Conservation (phyloP, 192 early-diverging fungal genomes). For the Entrophospora sp. region DNA sequence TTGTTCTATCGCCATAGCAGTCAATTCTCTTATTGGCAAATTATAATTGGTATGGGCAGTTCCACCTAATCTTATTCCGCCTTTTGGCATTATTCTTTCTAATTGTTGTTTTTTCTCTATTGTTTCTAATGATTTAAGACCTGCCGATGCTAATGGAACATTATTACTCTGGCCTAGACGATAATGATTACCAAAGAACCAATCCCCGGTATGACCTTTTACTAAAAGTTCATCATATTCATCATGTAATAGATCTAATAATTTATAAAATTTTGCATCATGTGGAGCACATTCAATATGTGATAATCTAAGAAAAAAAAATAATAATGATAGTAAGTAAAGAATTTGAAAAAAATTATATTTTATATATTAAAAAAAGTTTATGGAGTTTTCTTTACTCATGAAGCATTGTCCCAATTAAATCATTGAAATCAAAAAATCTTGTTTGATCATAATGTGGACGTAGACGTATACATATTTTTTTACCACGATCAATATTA, state of each 20-base stretch:
- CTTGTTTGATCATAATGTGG: constrained; percentile 34
- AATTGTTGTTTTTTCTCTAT: constrained; percentile 44
- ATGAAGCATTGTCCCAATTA: constrained; percentile 73
- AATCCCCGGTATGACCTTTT: constrained; percentile 46
- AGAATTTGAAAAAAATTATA: background rate
- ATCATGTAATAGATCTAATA: constrained; percentile 43
- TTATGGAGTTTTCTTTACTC: constrained; percentile 46
- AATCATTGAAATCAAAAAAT: constrained; percentile 52
- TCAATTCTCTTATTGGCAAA: constrained; percentile 46
- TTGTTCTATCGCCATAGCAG: constrained; percentile 60
- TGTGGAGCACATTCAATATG: constrained; percentile 51
- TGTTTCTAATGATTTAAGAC: constrained; percentile 39
- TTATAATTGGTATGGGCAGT: constrained; percentile 10
- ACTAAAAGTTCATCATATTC: constrained; percentile 51
- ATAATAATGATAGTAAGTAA: background rate
- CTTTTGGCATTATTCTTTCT: constrained; percentile 50
- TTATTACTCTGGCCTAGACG: constrained; percentile 39
- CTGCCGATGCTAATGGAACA: constrained; percentile 26
- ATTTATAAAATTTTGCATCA: constrained; percentile 56
- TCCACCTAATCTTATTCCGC: constrained; percentile 40
- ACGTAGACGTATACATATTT: constrained; percentile 61
- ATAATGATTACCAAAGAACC: constrained; percentile 42
- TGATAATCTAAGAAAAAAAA: constrained; percentile 23
- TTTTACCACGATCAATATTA: constrained; percentile 59
- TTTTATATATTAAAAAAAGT: no score